A percentile compares a stretch with the other conserved stretches of the same genome.
phyloP scores from a whole-genome alignment of 2,329 filamentous ascomycete genomes.

The Whalleya microplaca region DNA sequence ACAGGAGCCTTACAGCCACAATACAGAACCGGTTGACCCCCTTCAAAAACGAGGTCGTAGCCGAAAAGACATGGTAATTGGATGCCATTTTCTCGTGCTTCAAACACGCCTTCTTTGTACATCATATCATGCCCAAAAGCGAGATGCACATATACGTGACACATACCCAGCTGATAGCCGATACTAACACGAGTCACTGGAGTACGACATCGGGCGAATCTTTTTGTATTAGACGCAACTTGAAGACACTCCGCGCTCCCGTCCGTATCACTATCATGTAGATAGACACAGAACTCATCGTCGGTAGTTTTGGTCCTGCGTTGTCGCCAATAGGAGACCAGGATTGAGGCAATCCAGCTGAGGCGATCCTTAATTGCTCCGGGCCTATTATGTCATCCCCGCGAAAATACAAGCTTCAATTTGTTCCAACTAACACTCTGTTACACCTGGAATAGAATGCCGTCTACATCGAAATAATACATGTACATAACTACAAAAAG shows the following conservation, averaged over 20 bases:
- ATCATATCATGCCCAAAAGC: neutral
- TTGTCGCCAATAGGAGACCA: neutral
- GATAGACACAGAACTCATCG: neutral
- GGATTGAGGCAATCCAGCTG: constrained; percentile 10
- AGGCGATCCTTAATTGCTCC: constrained; percentile 16
- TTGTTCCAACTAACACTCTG: neutral
- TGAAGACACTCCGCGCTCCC: neutral
- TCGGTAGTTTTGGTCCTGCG: neutral
- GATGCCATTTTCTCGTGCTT: neutral
- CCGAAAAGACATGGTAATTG: neutral
- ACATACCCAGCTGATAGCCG: neutral
- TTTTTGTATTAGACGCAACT: neutral
- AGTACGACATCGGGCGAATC: neutral
- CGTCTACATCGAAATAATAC: too few relatives aligned
- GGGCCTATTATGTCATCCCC: constrained; percentile 2
- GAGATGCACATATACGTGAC: neutral
- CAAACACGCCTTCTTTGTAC: neutral
- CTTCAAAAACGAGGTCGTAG: neutral
- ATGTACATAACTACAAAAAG: too few relatives aligned
- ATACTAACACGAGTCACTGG: neutral
- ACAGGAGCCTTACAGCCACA: neutral
- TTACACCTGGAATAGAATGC: too few relatives aligned
- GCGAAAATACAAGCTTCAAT: neutral
- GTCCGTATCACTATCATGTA: neutral
- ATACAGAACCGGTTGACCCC: neutral